Base-by-base conservation (phyloP, 345 rosid species). In the Luvunga scandens region DNA sequence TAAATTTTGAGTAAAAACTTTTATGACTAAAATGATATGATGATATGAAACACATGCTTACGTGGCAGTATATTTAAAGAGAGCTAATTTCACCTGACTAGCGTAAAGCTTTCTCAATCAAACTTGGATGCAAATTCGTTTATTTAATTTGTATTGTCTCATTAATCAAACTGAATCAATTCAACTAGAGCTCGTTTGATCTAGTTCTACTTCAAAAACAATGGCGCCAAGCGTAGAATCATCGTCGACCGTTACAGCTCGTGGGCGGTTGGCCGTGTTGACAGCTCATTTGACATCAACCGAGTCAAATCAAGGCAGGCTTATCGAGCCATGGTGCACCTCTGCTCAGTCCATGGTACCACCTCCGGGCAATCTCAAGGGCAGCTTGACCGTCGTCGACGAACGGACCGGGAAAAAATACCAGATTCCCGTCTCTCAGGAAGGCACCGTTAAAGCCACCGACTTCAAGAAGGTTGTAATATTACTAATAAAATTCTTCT, bases 361-460 rank as follows among this genome's bases (percentile, higher is more conserved):
- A 59, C 91, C 91, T n/a, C 89, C 84, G 10, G 87, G 89, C 3
- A 86, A 88, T 66, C 84, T 90, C 60, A 84, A 83, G 31, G 97
- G 97, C 33, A 60, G 81, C 0, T 73, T 96, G 73, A 85, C 90
- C 62, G 66, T 96, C 73, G 77, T 91, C 71, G 98, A 96, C 83
- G 98, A 96, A 45, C 87, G 95, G 28, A 91, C 91, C 7, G 95
- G 94, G 0, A 87, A 90, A 72, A 90, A 80, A 42, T 90, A 96
- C 75, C 86, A 84, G 82, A 50, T 94, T 28, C 86, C 83, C 27
- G 87, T 92, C 5, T 86, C 98, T 48, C 78, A 85, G 4, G 85
- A 91, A 61, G 98, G 95, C 83, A 88, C 98, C 39, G 82, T 92
- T 27, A 96, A 86, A 87, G 91, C 98, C 72, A 66, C 91, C 76